Evolutionary conservation across 768 basidiomycete genomes (phyloP), one percentile per base, ranked within the genome.

Genomic region (Agaricus subrufescens): DNA sequence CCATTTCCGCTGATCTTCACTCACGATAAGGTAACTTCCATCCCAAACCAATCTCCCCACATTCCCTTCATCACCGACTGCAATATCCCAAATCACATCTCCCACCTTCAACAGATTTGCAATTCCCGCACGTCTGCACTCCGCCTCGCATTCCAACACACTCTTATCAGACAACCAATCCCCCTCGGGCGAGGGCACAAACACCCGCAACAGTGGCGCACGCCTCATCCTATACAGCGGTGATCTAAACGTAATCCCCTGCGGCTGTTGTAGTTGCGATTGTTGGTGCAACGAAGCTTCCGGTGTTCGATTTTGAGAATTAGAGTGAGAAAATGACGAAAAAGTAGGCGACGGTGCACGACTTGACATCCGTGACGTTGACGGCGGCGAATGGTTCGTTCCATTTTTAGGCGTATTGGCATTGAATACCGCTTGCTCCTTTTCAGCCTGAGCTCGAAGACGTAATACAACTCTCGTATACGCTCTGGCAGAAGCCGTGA

Each of bases 11-110:
- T 34, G 8, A 34, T 34, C 7, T 34, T 34, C 1, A 50, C 89
- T 64, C 65, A 93, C 91, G 62, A 94, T 84, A 6, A 94, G 76
- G 71, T 91, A 94, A 58, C 81, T 84, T n/a, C 91, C 91, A 65
- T 93, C 92, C 91, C 91, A 94, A 8, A 92, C 76, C 68, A 93
- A 66, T 60, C 88, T 73, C n/a, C 91, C 91, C 6, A 85, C 77
- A 67, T 94, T 93, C 1, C 86, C 89, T 65, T 94, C 91, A 65
- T 93, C 91, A 8, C 88, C 87, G 1, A 89, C 88, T 4, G 91
- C 92, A 12, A 86, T 76, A 63, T 94, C 92, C 90, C 91, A 94
- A 12, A 94, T 82, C 0, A 93, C 83, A 66, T 94, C 91, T 1
- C 91, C 91, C 29, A 84, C 74, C 47, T 86, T 76, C 68, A 94